Evolutionary conservation across 768 basidiomycete species (phyloP).

Genomic region (Termitomyces sp.): DNA sequence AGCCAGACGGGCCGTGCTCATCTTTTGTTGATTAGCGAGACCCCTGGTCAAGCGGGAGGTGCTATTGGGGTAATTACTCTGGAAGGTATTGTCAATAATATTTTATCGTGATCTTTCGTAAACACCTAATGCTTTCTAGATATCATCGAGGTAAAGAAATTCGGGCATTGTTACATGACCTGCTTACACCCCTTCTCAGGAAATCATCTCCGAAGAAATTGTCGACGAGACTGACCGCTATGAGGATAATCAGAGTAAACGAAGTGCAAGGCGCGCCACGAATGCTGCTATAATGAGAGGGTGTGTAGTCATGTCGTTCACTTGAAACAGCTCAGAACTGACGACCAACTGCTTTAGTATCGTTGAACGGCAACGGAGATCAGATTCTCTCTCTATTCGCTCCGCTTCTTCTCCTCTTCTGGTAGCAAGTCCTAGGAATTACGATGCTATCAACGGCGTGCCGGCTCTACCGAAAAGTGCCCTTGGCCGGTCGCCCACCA

Average conservation of each 20-base stretch:
- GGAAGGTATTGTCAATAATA: conserved; percentile 47
- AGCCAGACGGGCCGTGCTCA: conserved; percentile 96
- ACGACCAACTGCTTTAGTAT: conserved; percentile 28
- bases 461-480: neutral
- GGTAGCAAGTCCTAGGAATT: neutral
- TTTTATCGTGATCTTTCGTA: neutral
- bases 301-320: conserved; percentile 29
- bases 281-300: conserved; percentile 77
- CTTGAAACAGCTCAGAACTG: neutral
- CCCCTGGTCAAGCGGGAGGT: conserved; percentile 78
- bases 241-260: conserved; percentile 81
- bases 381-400: conserved; percentile 19
- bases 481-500: neutral
- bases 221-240: conserved; percentile 93
- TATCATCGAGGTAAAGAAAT: conserved; percentile 56
- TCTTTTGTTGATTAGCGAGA: conserved; percentile 76
- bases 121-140: conserved; percentile 33
- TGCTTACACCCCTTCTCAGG: conserved; percentile 34
- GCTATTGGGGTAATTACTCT: conserved; percentile 89
- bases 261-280: conserved; percentile 60
- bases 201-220: conserved; percentile 95
- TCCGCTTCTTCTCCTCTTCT: conserved; percentile 33
- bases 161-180: neutral
- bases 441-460: neutral
- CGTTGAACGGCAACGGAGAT: conserved; percentile 44